Conservation (phyloP, 345 rosid genomes). For the Bruguiera gymnorhiza region DNA sequence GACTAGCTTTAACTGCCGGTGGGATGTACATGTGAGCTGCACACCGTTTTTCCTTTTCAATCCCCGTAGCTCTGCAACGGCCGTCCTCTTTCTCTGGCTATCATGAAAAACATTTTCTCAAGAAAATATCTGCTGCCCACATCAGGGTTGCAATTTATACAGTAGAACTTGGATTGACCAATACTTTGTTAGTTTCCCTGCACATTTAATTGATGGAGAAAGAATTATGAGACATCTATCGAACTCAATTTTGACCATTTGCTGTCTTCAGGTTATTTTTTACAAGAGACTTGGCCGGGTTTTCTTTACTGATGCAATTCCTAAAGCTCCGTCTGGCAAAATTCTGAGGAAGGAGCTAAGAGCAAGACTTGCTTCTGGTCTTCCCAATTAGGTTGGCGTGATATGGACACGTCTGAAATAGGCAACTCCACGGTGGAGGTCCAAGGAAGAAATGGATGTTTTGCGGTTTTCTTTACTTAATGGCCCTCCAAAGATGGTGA, state of each 20-base stretch:
- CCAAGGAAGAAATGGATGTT: not conserved
- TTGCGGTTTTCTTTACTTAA: not conserved
- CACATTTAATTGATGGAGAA: too few species aligned
- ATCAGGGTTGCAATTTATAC: too few species aligned
- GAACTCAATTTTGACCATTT: not conserved
- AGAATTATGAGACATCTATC: too few species aligned
- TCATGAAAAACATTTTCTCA: too few species aligned
- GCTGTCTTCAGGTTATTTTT: conserved; percentile 56
- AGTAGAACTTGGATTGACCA: too few species aligned
- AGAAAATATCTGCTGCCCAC: too few species aligned
- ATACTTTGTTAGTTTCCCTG: too few species aligned
- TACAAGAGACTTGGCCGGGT: conserved; percentile 73
- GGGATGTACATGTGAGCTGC: too few species aligned
- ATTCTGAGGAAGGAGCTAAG: conserved; percentile 74
- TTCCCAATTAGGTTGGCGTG: conserved; percentile 4
- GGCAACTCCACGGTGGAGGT: not conserved
- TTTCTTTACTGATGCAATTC: conserved; percentile 64
- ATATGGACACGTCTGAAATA: not conserved
- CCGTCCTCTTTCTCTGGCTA: too few species aligned
- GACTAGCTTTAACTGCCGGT: too few species aligned
- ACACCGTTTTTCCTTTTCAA: too few species aligned
- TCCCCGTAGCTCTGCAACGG: too few species aligned
- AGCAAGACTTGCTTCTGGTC: conserved; percentile 46
- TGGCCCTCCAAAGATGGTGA: not conserved
- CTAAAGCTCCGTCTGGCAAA: conserved; percentile 84